A percentile compares a stretch with the other conserved stretches of the same genome.
Conservation (phyloP, 2,329 filamentous ascomycete species). For the Chrysoporthe deuterocubensis region DNA sequence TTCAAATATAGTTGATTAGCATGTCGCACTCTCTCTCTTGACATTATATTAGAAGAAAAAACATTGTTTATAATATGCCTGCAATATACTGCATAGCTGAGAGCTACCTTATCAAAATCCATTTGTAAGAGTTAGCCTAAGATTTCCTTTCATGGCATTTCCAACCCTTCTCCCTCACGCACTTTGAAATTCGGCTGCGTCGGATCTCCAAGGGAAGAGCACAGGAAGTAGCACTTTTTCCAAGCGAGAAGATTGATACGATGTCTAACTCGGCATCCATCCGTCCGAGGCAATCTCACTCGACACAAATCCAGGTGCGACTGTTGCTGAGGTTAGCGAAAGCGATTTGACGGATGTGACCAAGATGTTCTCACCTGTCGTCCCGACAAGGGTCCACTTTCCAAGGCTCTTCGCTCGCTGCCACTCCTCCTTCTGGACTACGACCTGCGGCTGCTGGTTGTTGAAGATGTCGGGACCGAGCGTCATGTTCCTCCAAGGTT, state of each 20-base stretch:
- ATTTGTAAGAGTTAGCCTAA: too few relatives aligned
- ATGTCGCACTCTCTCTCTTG: too few relatives aligned
- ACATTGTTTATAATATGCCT: too few relatives aligned
- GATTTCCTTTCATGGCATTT: too few relatives aligned
- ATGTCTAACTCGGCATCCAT: slow-evolving; percentile 11
- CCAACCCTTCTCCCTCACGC: too few relatives aligned
- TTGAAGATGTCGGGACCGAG: slow-evolving; percentile 50
- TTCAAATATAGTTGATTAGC: too few relatives aligned
- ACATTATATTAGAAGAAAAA: too few relatives aligned
- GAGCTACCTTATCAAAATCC: too few relatives aligned
- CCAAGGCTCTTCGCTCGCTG: slow-evolving; percentile 51
- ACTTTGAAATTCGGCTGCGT: too few relatives aligned
- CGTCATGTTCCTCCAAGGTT: slow-evolving; percentile 38
- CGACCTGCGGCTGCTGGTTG: slow-evolving; percentile 48
- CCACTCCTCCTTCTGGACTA: slow-evolving; percentile 47
- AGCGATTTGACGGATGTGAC: background rate
- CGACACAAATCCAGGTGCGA: slow-evolving; percentile 21
- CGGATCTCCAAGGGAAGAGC: too few relatives aligned
- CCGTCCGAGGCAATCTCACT: slow-evolving; percentile 15
- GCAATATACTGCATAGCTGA: too few relatives aligned
- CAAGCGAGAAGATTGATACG: background rate
- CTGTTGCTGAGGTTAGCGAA: slow-evolving; percentile 2
- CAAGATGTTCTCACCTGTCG: slow-evolving; percentile 27
- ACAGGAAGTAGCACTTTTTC: too few relatives aligned
- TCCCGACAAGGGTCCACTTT: slow-evolving; percentile 53